These are phyloP conservation scores for Silene latifolia DNA, from an alignment of 148 eudicot genomes.

Conservation along the genomic window DNA sequence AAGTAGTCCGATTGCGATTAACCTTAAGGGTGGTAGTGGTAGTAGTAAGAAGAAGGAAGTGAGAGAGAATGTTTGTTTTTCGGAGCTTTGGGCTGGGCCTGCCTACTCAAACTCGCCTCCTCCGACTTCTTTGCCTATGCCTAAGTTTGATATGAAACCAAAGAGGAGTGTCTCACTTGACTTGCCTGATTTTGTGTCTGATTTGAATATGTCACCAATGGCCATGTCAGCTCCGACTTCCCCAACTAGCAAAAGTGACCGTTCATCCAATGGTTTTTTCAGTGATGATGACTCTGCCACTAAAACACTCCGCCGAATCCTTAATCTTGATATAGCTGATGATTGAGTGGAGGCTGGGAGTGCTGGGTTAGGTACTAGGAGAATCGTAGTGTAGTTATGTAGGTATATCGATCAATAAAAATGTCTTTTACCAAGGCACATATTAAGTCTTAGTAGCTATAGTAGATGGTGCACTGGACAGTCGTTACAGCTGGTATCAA, in stretches of 20 bases:
- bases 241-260: slow-evolving; percentile 47
- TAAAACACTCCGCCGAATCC: slow-evolving; percentile 79
- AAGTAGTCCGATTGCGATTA: slow-evolving; percentile 54
- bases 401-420: slow-evolving; percentile 44
- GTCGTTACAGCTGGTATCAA: slow-evolving; percentile 36
- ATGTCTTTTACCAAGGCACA: slow-evolving; percentile 19
- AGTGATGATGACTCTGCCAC: slow-evolving; percentile 68
- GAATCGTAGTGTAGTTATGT: slow-evolving; percentile 32
- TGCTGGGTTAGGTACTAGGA: slow-evolving; percentile 37
- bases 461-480: slow-evolving; percentile 27
- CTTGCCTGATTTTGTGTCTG: slow-evolving; percentile 49
- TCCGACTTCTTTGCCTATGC: slow-evolving; percentile 87
- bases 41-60: slow-evolving; percentile 22
- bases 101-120: slow-evolving; percentile 87
- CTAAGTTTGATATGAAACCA: slow-evolving; percentile 65
- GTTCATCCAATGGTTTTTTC: slow-evolving; percentile 34
- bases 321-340: slow-evolving; percentile 76
- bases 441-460: slow-evolving; percentile 27
- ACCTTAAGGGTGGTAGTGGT: slow-evolving; percentile 28
- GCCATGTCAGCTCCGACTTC: slow-evolving; percentile 94
- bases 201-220: slow-evolving; percentile 43
- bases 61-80: slow-evolving; percentile 29
- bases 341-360: slow-evolving; percentile 41
- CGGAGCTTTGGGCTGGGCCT: slow-evolving; percentile 93
- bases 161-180: slow-evolving; percentile 78